These are phyloP conservation scores for Aspergillus indologenus DNA, from an alignment of 495 filamentous ascomycete genomes.

Conservation along the genomic window DNA sequence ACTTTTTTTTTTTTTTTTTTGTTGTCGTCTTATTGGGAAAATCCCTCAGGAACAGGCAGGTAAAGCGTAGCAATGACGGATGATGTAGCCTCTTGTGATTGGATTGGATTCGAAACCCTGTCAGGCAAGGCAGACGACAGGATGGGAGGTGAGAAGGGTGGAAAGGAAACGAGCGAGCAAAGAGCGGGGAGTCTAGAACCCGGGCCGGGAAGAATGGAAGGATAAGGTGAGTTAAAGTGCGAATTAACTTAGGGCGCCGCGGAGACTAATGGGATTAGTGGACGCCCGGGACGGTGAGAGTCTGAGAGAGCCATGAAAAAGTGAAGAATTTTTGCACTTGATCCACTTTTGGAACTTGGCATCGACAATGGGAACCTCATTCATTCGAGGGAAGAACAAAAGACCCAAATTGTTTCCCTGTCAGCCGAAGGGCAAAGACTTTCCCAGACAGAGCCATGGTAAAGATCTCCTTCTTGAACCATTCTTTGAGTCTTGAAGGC, in stretches of 20 bases:
- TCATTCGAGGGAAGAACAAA: background rate
- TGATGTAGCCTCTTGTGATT: background rate
- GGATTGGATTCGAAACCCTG: background rate
- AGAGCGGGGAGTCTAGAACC: background rate
- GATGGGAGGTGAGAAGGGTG: too few relatives aligned
- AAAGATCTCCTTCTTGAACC: background rate
- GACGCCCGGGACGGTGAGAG: background rate
- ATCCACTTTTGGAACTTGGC: background rate
- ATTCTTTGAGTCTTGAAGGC: background rate
- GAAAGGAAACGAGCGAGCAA: too few relatives aligned
- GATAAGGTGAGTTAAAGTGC: background rate
- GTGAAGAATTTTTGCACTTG: background rate
- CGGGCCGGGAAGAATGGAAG: background rate
- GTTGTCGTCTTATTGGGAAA: too few relatives aligned
- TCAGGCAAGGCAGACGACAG: constrained; percentile 3
- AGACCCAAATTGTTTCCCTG: too few relatives aligned
- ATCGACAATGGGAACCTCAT: background rate
- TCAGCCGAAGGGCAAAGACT: too few relatives aligned
- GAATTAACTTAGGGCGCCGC: background rate
- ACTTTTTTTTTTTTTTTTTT: background rate
- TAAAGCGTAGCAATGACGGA: background rate
- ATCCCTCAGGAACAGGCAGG: constrained; percentile 2
- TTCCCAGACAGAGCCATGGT: too few relatives aligned
- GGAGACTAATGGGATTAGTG: background rate
- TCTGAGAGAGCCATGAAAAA: too few relatives aligned